A percentile compares a stretch with the other conserved stretches of the same genome.
These are phyloP conservation scores for Penicillium sp. DNA, from an alignment of 2,329 filamentous ascomycete species.

Conservation along the genomic window DNA sequence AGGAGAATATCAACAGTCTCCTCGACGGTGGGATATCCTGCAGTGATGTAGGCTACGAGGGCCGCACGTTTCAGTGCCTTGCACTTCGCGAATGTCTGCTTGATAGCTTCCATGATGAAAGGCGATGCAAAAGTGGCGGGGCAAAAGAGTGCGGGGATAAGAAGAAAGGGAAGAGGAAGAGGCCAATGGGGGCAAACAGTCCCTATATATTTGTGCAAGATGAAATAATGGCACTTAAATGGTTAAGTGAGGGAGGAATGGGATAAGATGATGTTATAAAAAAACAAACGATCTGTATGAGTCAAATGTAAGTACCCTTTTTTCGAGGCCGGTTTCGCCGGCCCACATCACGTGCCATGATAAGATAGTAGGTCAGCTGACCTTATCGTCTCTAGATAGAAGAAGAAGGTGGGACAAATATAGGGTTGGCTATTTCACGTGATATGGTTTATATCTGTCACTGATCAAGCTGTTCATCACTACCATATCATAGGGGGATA, in stretches of 20 bases:
- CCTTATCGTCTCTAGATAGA: neutral
- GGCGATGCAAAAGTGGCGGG: slow-evolving; percentile 5
- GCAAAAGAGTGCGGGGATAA: slow-evolving; percentile 9
- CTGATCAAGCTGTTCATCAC: no score
- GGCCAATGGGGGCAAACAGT: slow-evolving; percentile 11
- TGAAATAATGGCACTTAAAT: neutral
- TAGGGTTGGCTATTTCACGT: slow-evolving; percentile 1
- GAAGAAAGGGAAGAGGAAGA: neutral
- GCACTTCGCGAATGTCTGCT: slow-evolving; percentile 57
- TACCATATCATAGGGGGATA: no score
- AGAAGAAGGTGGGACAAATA: neutral
- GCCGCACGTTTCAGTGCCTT: slow-evolving; percentile 67
- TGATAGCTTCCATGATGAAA: slow-evolving; percentile 53
- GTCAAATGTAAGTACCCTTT: slow-evolving; percentile 17
- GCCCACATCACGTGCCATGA: slow-evolving; percentile 20
- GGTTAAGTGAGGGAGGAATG: neutral
- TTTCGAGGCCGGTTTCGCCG: slow-evolving; percentile 14
- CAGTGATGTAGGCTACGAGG: slow-evolving; percentile 93
- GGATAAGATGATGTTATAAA: neutral
- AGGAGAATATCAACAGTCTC: slow-evolving; percentile 82
- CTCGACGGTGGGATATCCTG: slow-evolving; percentile 81
- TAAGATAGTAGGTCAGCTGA: slow-evolving; percentile 13
- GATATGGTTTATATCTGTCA: neutral
- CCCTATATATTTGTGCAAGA: neutral
- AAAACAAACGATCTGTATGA: slow-evolving; percentile 9